Conservation (phyloP, 2,329 filamentous ascomycete genomes). For the Arachnomyces sp. region DNA sequence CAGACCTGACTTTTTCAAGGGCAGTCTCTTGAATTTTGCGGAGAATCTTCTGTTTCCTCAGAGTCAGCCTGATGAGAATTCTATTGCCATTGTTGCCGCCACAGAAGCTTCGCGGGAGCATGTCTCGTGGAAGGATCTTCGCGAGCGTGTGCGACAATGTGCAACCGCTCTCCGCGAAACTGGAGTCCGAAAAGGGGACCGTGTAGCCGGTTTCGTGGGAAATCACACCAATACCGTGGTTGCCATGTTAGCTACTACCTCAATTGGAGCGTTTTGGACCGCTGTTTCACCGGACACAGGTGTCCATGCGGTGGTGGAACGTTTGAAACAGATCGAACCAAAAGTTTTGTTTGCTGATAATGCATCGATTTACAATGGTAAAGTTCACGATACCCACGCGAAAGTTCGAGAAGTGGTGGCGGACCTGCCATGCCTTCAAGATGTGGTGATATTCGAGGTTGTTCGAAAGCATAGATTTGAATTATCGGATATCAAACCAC, state of each 20-base stretch:
- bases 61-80: conserved; percentile 48
- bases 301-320: conserved; percentile 81
- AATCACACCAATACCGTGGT: conserved; percentile 85
- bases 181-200: conserved; percentile 56
- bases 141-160: conserved; percentile 68
- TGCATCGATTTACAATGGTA: conserved; percentile 83
- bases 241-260: conserved; percentile 75
- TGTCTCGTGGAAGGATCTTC: conserved; percentile 70
- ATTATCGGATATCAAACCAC: conserved; percentile 25
- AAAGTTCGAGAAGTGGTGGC: conserved; percentile 74
- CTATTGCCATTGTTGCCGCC: conserved; percentile 67
- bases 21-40: conserved; percentile 78
- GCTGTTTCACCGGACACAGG: conserved; percentile 89
- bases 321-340: conserved; percentile 77
- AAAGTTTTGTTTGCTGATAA: conserved; percentile 80
- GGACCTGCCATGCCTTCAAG: conserved; percentile 58
- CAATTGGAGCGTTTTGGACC: conserved; percentile 85
- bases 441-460: conserved; percentile 68
- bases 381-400: conserved; percentile 68
- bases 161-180: conserved; percentile 61
- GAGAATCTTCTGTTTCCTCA: conserved; percentile 84
- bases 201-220: conserved; percentile 68
- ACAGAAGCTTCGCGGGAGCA: conserved; percentile 64
- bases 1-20: conserved; percentile 75
- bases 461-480: conserved; percentile 38